Conservation (phyloP, 176 grass and related monocot genomes). For the Hsuehochloa calcarea region DNA sequence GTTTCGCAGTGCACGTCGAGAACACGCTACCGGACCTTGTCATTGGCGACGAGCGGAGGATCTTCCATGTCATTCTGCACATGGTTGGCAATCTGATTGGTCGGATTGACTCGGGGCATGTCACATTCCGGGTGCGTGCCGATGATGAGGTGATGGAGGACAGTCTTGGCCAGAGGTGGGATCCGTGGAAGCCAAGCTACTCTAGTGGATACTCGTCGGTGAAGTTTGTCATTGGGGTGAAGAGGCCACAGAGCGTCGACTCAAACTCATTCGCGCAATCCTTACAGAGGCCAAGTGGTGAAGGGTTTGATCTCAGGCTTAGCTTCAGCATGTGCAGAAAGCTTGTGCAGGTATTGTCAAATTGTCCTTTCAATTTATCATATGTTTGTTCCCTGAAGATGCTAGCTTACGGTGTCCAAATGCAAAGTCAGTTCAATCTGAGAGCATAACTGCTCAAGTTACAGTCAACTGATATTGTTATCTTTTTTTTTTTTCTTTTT, state of each 20-base stretch:
- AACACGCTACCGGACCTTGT: conserved; percentile 50
- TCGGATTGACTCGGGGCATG: conserved; percentile 27
- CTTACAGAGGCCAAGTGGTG: conserved; percentile 19
- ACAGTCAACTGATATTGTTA: background rate
- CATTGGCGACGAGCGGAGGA: conserved; percentile 64
- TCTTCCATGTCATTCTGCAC: conserved; percentile 77
- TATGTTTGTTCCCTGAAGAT: background rate
- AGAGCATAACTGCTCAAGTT: background rate
- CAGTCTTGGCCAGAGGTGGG: conserved; percentile 46
- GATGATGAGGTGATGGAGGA: conserved; percentile 39
- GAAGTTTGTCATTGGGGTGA: conserved; percentile 65
- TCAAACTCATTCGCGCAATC: conserved; percentile 5
- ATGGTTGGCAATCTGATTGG: conserved; percentile 65
- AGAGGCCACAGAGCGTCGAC: conserved; percentile 26
- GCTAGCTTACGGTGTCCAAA: background rate
- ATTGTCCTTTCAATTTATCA: background rate
- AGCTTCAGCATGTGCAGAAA: conserved; percentile 90
- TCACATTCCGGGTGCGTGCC: conserved; percentile 46
- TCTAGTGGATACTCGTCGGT: conserved; percentile 42
- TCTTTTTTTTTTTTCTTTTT: background rate
- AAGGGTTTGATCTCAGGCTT: conserved; percentile 61
- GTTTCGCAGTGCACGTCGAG: conserved; percentile 45
- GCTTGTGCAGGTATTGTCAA: conserved; percentile 63
- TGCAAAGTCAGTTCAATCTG: background rate
- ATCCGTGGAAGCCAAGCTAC: conserved; percentile 57